Evolutionary conservation across 805 yeast genomes (phyloP).

Genomic region (Cephaloascus fragrans): DNA sequence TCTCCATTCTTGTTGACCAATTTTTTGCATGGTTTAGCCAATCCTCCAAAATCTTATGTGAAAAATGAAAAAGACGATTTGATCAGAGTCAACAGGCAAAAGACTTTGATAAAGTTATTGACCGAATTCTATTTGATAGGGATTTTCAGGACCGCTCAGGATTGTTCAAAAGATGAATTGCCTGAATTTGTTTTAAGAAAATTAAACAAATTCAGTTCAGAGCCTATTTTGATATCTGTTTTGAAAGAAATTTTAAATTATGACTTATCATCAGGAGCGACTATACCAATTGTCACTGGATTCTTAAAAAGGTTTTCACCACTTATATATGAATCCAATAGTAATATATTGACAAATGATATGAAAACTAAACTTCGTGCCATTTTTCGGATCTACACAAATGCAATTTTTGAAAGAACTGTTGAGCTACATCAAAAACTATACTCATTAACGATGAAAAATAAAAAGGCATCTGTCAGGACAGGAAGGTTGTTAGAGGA

Average conservation of each 20-base stretch:
- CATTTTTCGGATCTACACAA: constrained; percentile 31
- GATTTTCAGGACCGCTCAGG: constrained; percentile 36
- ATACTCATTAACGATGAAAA: constrained; percentile 23
- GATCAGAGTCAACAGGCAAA: constrained; percentile 29
- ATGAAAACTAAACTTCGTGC: constrained; percentile 18
- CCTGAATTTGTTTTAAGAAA: constrained; percentile 33
- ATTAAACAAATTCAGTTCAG: constrained; percentile 12
- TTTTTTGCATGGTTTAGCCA: constrained; percentile 29
- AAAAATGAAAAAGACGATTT: constrained; percentile 33
- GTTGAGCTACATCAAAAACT: constrained; percentile 24
- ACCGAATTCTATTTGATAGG: constrained; percentile 54
- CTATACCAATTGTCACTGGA: constrained; percentile 26
- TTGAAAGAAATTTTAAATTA: constrained; percentile 34
- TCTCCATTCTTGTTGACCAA: constrained; percentile 37
- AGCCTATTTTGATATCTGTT: constrained; percentile 30
- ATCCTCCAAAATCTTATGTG: constrained; percentile 13
- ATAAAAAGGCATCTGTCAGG: constrained; percentile 48
- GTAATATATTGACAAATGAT: constrained; percentile 15
- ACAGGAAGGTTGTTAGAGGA: constrained; percentile 52
- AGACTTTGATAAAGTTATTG: constrained; percentile 37
- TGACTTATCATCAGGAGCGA: constrained; percentile 16
- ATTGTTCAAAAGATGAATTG: constrained; percentile 25
- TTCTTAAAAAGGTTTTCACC: constrained; percentile 39
- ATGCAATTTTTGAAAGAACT: constrained; percentile 28
- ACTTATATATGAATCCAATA: constrained; percentile 17